Base-by-base conservation (phyloP, 2,329 filamentous ascomycete genomes). In the Chrysoporthe deuterocubensis region DNA sequence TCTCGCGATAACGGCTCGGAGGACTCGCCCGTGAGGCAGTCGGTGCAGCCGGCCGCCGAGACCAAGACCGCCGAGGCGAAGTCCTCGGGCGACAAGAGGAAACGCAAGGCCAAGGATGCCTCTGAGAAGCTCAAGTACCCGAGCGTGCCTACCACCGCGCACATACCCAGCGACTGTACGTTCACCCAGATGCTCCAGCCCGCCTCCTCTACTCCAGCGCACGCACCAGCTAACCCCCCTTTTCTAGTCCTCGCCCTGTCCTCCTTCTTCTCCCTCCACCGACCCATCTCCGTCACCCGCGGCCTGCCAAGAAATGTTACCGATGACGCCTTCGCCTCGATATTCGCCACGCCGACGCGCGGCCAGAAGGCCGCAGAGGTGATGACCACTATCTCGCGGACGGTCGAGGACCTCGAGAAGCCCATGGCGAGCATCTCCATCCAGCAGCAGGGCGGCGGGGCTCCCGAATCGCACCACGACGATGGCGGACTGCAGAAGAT, bases 211-310 rank as follows among this genome's bases (percentile, higher is more conserved):
- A 70, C 73, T 7, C 52, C 21, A 52, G 57, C 57, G 57, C 57
- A 60, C 57, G 42, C 42, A 13, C 42, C 57, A 61, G 48, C 66
- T 76, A 59, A 67, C 65, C n/a, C 37, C 34, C 54, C 32, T 58
- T 44, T 65, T 62, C 5, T 72, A 98, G 96, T 96, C 76, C 86
- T 98, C 70, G 90, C 92, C 71, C 84, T 97, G 58, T 96, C 95
- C 8, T 91, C 91, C 62, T 98, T 99, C 85, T 98, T 98, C 84
- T 96, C 94, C 71, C 91, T 97, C 72, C 93, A 99, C 81, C 90
- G 96, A 70, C 96, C 96, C 58, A 95, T 99, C 75, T 97, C 93
- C 66, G 89, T 97, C 72, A 94, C 90, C 62, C 90, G 90, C 74
- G 90, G 91, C 72, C 90, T 97, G 76, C 96, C 92, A 66, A 89